Base-by-base conservation (phyloP, 2,329 filamentous ascomycete genomes). In the Chalaropsis ovoidea region DNA sequence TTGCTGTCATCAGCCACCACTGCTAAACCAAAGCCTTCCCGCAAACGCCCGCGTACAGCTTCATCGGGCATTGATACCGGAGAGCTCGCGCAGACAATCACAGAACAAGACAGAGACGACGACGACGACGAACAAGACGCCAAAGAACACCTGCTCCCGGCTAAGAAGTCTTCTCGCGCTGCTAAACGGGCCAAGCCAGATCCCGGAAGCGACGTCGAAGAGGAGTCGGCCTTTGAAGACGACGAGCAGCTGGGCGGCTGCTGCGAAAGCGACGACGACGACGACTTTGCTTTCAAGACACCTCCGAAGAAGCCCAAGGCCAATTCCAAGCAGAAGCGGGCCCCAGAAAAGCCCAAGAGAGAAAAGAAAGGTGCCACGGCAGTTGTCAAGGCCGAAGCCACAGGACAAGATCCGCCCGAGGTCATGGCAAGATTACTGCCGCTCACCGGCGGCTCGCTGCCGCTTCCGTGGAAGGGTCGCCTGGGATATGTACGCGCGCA, bases 381-480 rank as follows among this genome's bases (percentile, higher is more conserved):
- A 11, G 60, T 24, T 6, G 65, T 61, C 17, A 63, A 63, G 35
- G 54, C 54, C 27, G 61, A 63, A 54, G 47, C 45, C 11, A 49
- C 41, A 7, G 43, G 54, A 8, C 49, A 27, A 52, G 45, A 65
- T 10, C 35, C 35, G 2, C 35, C 58, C 19, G 63, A 65, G 45
- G 43, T 35, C 39, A 67, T 67, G 66, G 17, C 60, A 3, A 27
- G 66, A 49, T 17, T 67, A 41, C 45, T 67, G 13, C 62, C 66
- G 3, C 52, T 67, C 11, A 67, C 62, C 5, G 66, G 66, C 42
- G 66, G 63, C 3, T 49, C 35, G 13, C 47, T 67, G 31, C 66
- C 66, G 31, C 56, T 67, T 8, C 66, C 63, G 10, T 67, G 66
- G 63, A 67, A 67, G 60, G 64, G 67, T 4, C 64, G 67, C n/a